A percentile compares a stretch with the other conserved stretches of the same genome.
Conservation (phyloP, 2,329 filamentous ascomycete genomes). For the Lizonia empirigonia region DNA sequence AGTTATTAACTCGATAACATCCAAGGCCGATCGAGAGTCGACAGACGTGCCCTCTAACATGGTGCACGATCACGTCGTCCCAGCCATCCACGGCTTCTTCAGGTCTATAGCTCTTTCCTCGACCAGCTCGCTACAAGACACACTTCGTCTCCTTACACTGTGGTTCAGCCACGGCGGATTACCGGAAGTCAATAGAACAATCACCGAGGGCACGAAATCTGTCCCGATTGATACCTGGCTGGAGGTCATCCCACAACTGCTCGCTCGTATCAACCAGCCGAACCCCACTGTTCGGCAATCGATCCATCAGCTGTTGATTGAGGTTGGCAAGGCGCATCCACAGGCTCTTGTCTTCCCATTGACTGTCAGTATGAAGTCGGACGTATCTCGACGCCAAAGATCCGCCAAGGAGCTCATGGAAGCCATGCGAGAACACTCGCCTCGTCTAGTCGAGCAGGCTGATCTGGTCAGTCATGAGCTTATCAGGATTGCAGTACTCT, state of each 20-base stretch:
- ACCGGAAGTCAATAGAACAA: slow-evolving; percentile 82
- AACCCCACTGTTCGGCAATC: slow-evolving; percentile 86
- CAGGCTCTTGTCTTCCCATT: slow-evolving; percentile 96
- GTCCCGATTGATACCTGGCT: slow-evolving; percentile 99
- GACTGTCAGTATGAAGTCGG: slow-evolving; percentile 97
- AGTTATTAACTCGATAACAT: slow-evolving; percentile 82
- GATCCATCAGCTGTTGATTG: slow-evolving; percentile 88
- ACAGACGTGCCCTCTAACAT: slow-evolving; percentile 67
- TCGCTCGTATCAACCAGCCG: slow-evolving; percentile 95
- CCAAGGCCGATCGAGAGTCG: slow-evolving; percentile 66
- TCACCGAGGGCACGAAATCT: slow-evolving; percentile 87
- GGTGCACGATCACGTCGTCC: slow-evolving; percentile 87
- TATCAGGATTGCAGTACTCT: slow-evolving; percentile 93
- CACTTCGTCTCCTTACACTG: slow-evolving; percentile 84
- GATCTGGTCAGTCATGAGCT: slow-evolving; percentile 95
- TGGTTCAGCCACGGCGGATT: slow-evolving; percentile 96
- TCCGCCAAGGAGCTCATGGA: slow-evolving; percentile 96
- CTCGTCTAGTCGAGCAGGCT: slow-evolving; percentile 90
- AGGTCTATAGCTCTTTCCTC: slow-evolving; percentile 92
- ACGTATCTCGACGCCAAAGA: slow-evolving; percentile 80
- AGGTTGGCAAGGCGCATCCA: slow-evolving; percentile 92
- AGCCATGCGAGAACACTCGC: slow-evolving; percentile 94
- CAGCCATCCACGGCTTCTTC: slow-evolving; percentile 95
- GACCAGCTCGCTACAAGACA: slow-evolving; percentile 93
- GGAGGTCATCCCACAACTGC: slow-evolving; percentile 95